These are phyloP conservation scores for Diaporthe aspalathi DNA, from an alignment of 2,329 filamentous ascomycete species.

Conservation along the genomic window DNA sequence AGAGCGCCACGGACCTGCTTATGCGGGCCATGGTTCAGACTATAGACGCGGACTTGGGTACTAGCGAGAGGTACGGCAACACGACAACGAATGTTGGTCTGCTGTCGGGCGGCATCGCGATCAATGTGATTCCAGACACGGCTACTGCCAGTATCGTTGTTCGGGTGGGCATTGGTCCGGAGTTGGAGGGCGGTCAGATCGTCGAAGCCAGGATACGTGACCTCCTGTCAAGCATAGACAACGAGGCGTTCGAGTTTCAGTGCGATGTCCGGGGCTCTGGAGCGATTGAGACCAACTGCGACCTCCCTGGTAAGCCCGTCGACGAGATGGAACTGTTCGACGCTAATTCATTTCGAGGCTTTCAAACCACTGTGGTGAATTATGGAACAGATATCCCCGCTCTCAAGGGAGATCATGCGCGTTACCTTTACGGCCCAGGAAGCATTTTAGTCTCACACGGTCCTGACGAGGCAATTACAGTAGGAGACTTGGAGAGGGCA, in stretches of 20 bases:
- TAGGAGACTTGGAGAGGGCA: slow-evolving; percentile 79
- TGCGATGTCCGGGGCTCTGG: slow-evolving; percentile 70
- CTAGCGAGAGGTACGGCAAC: slow-evolving; percentile 81
- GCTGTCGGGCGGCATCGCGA: slow-evolving; percentile 83
- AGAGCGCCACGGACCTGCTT: slow-evolving; percentile 84
- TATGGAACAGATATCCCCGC: slow-evolving; percentile 94
- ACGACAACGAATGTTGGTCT: slow-evolving; percentile 89
- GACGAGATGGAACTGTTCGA: background rate
- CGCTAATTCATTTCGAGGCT: slow-evolving; percentile 57
- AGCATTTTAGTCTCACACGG: slow-evolving; percentile 89
- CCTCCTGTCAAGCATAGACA: slow-evolving; percentile 64
- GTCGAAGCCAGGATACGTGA: slow-evolving; percentile 65
- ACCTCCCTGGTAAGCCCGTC: slow-evolving; percentile 73
- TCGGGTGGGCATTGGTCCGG: slow-evolving; percentile 72
- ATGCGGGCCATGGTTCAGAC: slow-evolving; percentile 76
- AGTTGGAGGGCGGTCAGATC: slow-evolving; percentile 58
- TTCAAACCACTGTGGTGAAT: slow-evolving; percentile 84
- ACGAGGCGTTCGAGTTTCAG: slow-evolving; percentile 70
- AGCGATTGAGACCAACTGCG: slow-evolving; percentile 80
- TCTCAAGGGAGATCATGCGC: slow-evolving; percentile 73
- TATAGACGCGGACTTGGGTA: slow-evolving; percentile 77
- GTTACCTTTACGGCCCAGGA: slow-evolving; percentile 72
- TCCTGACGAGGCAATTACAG: slow-evolving; percentile 81
- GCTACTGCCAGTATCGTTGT: slow-evolving; percentile 77
- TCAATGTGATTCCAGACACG: slow-evolving; percentile 84